Conservation (phyloP, 805 yeast species). For the Lachancea fermentati region DNA sequence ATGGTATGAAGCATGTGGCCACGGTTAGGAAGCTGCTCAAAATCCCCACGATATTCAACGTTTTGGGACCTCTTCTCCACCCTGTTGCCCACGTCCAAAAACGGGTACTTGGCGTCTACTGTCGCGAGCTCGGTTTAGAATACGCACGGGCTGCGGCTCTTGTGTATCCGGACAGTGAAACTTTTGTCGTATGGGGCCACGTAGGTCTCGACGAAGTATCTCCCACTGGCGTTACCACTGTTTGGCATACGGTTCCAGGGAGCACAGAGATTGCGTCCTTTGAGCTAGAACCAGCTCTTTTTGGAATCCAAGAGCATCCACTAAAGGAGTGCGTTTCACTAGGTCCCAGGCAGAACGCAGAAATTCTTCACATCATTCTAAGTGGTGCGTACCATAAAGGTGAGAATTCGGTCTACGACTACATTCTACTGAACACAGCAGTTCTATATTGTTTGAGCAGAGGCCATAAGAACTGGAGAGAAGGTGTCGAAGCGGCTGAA, state of each 20-base stretch:
- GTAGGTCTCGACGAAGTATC: constrained; percentile 91
- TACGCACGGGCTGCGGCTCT: constrained; percentile 76
- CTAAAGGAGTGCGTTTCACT: constrained; percentile 70
- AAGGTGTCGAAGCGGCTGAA: constrained; percentile 73
- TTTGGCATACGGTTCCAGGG: constrained; percentile 55
- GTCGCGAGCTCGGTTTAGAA: constrained; percentile 69
- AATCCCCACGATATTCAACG: constrained; percentile 89
- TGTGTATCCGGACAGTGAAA: constrained; percentile 42
- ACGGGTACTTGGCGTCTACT: constrained; percentile 84
- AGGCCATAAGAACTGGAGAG: constrained; percentile 57
- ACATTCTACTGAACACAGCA: constrained; percentile 84
- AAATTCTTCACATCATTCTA: constrained; percentile 38
- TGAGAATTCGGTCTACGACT: constrained; percentile 69
- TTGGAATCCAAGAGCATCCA: constrained; percentile 71
- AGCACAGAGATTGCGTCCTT: constrained; percentile 34
- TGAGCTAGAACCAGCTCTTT: constrained; percentile 63
- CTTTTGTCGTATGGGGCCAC: constrained; percentile 91
- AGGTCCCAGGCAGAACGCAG: constrained; percentile 82
- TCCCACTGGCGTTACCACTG: constrained; percentile 74
- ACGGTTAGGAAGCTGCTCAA: constrained; percentile 72
- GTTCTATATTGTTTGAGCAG: constrained; percentile 82
- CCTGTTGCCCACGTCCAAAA: constrained; percentile 75
- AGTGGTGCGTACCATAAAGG: constrained; percentile 41
- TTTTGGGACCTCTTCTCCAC: constrained; percentile 88
- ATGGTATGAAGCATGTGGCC: constrained; percentile 82